Conservation (phyloP, 768 basidiomycete species). For the Rhodotorula taiwanensis region DNA sequence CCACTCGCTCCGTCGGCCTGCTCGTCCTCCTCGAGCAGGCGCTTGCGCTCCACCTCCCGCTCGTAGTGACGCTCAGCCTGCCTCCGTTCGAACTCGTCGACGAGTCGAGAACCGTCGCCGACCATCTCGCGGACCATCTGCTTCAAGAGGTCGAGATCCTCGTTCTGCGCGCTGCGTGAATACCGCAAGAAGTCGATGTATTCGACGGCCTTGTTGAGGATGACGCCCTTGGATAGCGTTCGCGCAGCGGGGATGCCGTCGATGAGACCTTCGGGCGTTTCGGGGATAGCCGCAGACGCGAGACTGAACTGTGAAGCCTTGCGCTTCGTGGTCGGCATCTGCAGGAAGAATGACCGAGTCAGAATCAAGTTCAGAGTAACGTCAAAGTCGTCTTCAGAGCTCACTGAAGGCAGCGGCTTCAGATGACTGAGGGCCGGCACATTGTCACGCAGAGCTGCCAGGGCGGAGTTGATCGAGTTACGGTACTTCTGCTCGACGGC, state of each 20-base stretch:
- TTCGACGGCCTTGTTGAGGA: conserved; percentile 81
- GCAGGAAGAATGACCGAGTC: neutral
- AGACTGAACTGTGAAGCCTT: conserved; percentile 39
- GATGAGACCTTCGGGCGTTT: conserved; percentile 56
- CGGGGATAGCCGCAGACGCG: conserved; percentile 29
- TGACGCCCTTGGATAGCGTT: conserved; percentile 84
- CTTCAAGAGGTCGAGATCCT: conserved; percentile 75
- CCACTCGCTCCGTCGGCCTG: conserved; percentile 13
- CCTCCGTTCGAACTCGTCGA: conserved; percentile 67
- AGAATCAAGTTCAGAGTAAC: no score
- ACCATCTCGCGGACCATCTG: conserved; percentile 64
- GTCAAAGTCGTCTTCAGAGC: neutral
- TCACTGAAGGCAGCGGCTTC: conserved; percentile 34
- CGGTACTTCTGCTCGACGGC: conserved; percentile 39
- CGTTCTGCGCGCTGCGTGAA: conserved; percentile 40
- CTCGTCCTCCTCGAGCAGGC: conserved; percentile 58
- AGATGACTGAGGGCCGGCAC: conserved; percentile 39
- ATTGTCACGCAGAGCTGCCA: conserved; percentile 35
- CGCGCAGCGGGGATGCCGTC: conserved; percentile 88
- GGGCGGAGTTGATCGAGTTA: conserved; percentile 38
- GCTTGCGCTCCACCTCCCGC: conserved; percentile 63
- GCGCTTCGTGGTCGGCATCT: conserved; percentile 34
- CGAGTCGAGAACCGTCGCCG: conserved; percentile 62
- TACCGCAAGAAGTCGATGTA: conserved; percentile 59
- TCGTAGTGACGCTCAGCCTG: conserved; percentile 52